Evolutionary conservation across 768 basidiomycete species (phyloP), one percentile per base, ranked within the genome.

Genomic region (Amanita polypyramis): DNA sequence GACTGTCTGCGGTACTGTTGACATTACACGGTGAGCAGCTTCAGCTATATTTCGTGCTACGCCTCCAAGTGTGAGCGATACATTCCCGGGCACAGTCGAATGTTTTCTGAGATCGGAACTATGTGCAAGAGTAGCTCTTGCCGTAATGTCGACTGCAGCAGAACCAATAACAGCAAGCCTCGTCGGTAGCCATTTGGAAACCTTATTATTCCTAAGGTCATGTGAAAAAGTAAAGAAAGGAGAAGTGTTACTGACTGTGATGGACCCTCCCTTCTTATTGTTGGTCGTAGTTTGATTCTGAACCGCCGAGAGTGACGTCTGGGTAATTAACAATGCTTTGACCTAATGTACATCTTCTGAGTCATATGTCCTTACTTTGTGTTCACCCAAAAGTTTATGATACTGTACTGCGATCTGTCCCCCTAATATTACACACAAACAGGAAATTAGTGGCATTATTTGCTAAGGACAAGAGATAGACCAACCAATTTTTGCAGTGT

Each of bases 1-100:
- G 12, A 34, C 10, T 8, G 8, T 9, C 20, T 27, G 27, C 1
- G 76, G 71, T 5, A 71, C 63, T 23, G 66, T 57, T 15, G 65
- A 57, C 51, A 81, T 59, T 4, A 84, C 62, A 23, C 87, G 78
- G 60, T 88, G 81, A 5, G 91, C 75, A 1, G 92, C 89, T 62
- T 97, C 93, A 2, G 94, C 87, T 36, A 99, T 79, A 60, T 99
- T 99, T n/a, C 94, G 81, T 0, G 78, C 93, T 11, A 99, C 95
- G 23, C 95, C 95, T 1, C 95, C 95, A 4, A 88, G 67, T 0
- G 84, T 75, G 33, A 94, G 51, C 12, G 70, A 66, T 20, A 98
- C 78, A 10, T 61, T 68, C 8, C 96, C 96, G 0, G 92, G 91
- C 9, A 75, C 75, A 0, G 94, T 98, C 0, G 91, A 86, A 48